A percentile compares a stretch with the other conserved stretches of the same genome.
These are phyloP conservation scores for Trichothecium roseum DNA, from an alignment of 2,329 filamentous ascomycete species.

Conservation along the genomic window DNA sequence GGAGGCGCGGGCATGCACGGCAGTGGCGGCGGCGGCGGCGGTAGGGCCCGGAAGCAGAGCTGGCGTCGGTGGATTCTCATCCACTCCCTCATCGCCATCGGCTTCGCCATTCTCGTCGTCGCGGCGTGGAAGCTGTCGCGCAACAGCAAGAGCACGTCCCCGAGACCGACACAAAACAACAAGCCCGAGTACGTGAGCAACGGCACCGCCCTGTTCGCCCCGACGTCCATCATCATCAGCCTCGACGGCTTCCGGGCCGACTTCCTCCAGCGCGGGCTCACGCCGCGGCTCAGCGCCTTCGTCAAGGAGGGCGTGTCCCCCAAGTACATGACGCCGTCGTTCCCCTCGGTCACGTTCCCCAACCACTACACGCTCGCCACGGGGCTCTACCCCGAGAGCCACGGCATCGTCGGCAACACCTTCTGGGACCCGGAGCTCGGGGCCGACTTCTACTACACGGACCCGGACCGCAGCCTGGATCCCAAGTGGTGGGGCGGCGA, in stretches of 20 bases:
- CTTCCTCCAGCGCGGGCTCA: slow-evolving; percentile 74
- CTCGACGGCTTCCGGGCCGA: slow-evolving; percentile 94
- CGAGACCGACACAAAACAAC: slow-evolving; percentile 10
- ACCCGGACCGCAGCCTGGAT: slow-evolving; percentile 64
- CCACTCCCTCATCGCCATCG: slow-evolving; percentile 38
- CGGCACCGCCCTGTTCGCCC: slow-evolving; percentile 78
- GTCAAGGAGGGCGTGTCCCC: slow-evolving; percentile 79
- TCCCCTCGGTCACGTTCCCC: slow-evolving; percentile 93
- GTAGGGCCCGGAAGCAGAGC: slow-evolving; percentile 36
- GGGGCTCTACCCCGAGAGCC: slow-evolving; percentile 82
- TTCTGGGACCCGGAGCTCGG: slow-evolving; percentile 79
- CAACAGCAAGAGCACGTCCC: slow-evolving; percentile 18
- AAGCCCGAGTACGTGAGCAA: slow-evolving; percentile 48
- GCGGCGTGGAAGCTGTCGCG: slow-evolving; percentile 49
- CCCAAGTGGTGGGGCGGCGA: slow-evolving; percentile 93
- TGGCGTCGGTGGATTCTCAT: slow-evolving; percentile 46
- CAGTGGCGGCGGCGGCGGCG: slow-evolving; percentile 34
- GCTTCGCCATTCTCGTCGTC: slow-evolving; percentile 45
- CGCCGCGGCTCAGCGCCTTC: slow-evolving; percentile 70
- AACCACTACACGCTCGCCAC: slow-evolving; percentile 93
- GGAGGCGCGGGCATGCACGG: too few relatives aligned
- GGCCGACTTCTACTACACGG: slow-evolving; percentile 81
- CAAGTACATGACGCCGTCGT: slow-evolving; percentile 85
- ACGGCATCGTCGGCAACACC: slow-evolving; percentile 86
- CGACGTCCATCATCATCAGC: slow-evolving; percentile 88